Evolutionary conservation across 2,329 filamentous ascomycete species (phyloP).

Genomic region (Trichoderma oligosporum): DNA sequence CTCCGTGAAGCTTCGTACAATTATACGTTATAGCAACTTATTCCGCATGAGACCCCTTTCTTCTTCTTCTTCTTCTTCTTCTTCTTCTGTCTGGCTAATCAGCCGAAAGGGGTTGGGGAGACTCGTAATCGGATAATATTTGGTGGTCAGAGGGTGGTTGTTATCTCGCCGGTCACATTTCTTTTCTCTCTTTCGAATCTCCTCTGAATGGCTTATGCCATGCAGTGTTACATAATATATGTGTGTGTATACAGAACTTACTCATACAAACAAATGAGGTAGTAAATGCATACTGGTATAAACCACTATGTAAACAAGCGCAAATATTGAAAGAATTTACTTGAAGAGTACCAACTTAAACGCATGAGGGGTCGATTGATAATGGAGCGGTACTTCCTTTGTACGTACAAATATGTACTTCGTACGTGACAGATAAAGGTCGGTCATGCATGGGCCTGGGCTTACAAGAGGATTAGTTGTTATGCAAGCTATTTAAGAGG

Average conservation of each 20-base stretch:
- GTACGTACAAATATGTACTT: too few relatives aligned
- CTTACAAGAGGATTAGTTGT: conserved; percentile 7
- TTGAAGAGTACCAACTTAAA: too few relatives aligned
- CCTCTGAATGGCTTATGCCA: not conserved
- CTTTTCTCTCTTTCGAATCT: not conserved
- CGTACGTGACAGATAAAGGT: too few relatives aligned
- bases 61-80: not conserved
- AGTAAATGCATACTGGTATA: too few relatives aligned
- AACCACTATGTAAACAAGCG: too few relatives aligned
- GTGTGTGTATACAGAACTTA: conserved; percentile 14
- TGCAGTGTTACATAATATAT: conserved; percentile 15
- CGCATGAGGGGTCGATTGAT: not conserved
- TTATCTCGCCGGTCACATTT: conserved; percentile 3
- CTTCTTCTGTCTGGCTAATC: not conserved
- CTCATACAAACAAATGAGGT: too few relatives aligned
- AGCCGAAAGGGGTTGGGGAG: not conserved
- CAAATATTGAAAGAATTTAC: not conserved
- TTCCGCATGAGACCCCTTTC: not conserved
- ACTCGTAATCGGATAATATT: not conserved
- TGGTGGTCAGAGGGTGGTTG: conserved; percentile 2
- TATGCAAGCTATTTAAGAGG: conserved; percentile 14
- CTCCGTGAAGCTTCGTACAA: too few relatives aligned
- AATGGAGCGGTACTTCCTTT: too few relatives aligned
- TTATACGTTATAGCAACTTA: not conserved
- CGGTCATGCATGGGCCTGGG: not conserved